phyloP scores from a whole-genome alignment of 441 rosid genomes.

The Sinapis alba region DNA sequence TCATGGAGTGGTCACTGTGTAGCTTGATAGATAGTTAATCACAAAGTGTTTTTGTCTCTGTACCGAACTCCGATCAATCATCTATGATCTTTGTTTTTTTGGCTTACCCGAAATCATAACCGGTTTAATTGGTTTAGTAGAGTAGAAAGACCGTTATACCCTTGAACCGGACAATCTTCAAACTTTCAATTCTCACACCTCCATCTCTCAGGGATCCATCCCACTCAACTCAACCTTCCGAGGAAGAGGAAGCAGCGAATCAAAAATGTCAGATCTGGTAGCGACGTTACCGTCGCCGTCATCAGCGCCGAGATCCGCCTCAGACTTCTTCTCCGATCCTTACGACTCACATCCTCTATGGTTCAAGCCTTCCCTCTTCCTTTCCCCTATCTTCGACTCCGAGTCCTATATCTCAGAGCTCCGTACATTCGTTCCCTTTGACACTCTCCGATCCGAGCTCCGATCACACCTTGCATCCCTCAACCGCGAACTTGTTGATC shows the following conservation, averaged over 20 bases:
- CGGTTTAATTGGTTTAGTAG: not conserved
- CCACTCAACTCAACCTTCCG: not conserved
- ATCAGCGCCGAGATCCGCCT: constrained; percentile 79
- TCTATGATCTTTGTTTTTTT: not conserved
- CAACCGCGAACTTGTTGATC: constrained; percentile 88
- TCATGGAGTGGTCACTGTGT: not conserved
- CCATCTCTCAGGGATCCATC: not conserved
- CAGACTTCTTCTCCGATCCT: constrained; percentile 89
- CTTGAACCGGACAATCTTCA: not conserved
- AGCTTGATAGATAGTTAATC: not conserved
- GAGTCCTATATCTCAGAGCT: constrained; percentile 93
- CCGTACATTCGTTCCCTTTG: constrained; percentile 92
- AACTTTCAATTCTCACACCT: not conserved
- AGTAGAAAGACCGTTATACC: not conserved
- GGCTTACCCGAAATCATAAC: not conserved
- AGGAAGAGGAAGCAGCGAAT: constrained; percentile 7
- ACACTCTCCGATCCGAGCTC: constrained; percentile 94
- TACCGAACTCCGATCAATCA: too few species aligned
- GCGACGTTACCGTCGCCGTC: constrained; percentile 53
- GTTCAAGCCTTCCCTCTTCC: constrained; percentile 92
- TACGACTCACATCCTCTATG: constrained; percentile 85
- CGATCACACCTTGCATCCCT: constrained; percentile 80
- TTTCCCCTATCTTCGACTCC: constrained; percentile 77
- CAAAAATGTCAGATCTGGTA: constrained; percentile 58
- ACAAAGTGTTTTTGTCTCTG: too few species aligned